phyloP scores from a whole-genome alignment of 352 stramenopile species.

The Phytopythium boreale region DNA sequence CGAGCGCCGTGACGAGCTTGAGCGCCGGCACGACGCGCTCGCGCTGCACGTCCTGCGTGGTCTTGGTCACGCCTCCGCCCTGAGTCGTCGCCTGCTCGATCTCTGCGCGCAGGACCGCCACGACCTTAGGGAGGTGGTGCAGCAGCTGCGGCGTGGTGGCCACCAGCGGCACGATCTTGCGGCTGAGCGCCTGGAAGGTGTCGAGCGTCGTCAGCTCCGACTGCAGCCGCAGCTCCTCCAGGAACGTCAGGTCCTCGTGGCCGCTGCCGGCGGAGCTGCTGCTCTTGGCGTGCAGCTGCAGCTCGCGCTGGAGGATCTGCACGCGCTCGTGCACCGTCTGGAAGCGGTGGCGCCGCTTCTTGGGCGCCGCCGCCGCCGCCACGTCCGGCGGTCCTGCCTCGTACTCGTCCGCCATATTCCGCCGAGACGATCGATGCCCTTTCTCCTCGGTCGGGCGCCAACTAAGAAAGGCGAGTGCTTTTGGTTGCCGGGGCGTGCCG shows the following conservation, averaged over 20 bases:
- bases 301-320: conserved; percentile 68
- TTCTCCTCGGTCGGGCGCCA: too few relatives aligned
- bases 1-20: conserved; percentile 79
- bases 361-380: conserved; percentile 22
- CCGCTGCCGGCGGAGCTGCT: conserved; percentile 48
- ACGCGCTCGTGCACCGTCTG: conserved; percentile 82
- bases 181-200: conserved; percentile 73
- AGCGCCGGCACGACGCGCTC: conserved; percentile 72
- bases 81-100: conserved; percentile 34
- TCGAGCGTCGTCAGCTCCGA: conserved; percentile 83
- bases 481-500: too few relatives aligned
- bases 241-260: conserved; percentile 64
- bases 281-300: conserved; percentile 82
- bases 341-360: conserved; percentile 84
- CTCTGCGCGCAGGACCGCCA: conserved; percentile 55
- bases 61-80: conserved; percentile 8
- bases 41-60: conserved; percentile 56
- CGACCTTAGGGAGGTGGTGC: conserved; percentile 75
- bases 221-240: conserved; percentile 77
- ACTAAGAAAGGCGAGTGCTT: neutral
- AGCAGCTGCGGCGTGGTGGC: conserved; percentile 83
- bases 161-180: conserved; percentile 65
- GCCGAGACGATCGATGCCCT: neutral
- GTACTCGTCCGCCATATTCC: conserved; percentile 7
- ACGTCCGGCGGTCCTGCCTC: neutral